Base-by-base conservation (phyloP, 176 grass and related monocot genomes). In the Musa itinerans region DNA sequence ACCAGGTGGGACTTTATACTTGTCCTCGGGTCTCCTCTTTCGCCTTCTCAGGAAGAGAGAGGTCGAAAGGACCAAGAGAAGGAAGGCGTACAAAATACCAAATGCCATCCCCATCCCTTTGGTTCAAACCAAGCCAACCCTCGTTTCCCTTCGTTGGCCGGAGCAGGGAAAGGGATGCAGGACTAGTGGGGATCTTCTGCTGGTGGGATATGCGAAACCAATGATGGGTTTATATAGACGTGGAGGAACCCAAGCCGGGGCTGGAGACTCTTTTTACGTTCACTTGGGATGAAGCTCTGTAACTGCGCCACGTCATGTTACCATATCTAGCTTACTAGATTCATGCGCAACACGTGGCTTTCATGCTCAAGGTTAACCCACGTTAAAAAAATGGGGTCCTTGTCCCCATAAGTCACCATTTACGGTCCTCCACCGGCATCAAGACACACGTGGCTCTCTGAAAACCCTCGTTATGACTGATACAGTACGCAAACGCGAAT, bases 1-100 rank as follows among this genome's bases (percentile, higher is more conserved):
- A 55, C 93, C 93, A 12, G 90, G 93, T 17, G 93, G 93, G 19
- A 97, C 82, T 71, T 83, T 78, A 49, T 61, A 8, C 57, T 61
- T 17, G 57, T 19, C 57, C 57, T n/a, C 16, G 2, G 67, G 10
- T 74, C 26, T 80, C 83, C 61, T 63, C 9, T 27, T 74, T 66
- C 78, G 62, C 53, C 82, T 78, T n/a, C 57, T 19, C 53, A 71
- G 68, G 71, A 51, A 69, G 57, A 75, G 55, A 53, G 71, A 78
- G 55, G 57, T 81, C 43, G 52, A 10, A 43, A 81, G 10, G 69
- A 70, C 70, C 23, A 79, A 7, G 57, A 69, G 50, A 61, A 89
- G 0, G 75, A 86, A 21, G 72, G 64, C 54, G 84, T 63, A 86
- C 1, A 50, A 4, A 51, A 76, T 63, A 76, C 80, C 74, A 69